Conservation (phyloP, 768 basidiomycete species). For the Multifurca ochricompacta region DNA sequence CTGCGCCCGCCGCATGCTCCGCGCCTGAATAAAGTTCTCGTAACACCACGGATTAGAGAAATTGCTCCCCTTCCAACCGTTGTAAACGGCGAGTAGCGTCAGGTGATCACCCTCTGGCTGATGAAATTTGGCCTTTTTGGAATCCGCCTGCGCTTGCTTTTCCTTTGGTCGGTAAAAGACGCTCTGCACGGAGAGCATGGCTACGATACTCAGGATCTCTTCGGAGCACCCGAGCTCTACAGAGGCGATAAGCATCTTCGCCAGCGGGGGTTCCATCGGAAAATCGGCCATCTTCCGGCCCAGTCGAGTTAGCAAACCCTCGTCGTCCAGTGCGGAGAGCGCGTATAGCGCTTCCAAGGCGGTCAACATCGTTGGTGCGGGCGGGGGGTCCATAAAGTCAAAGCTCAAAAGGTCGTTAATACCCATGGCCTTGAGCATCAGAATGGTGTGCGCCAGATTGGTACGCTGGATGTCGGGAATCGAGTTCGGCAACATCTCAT, state of each 20-base stretch:
- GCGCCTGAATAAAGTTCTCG: constrained; percentile 96
- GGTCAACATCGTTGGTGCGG: constrained; percentile 93
- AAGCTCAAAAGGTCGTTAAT: constrained; percentile 96
- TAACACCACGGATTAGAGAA: constrained; percentile 99
- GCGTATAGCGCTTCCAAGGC: constrained; percentile 93
- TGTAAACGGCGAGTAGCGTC: constrained; percentile 90
- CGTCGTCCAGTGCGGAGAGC: constrained; percentile 91
- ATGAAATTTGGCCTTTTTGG: constrained; percentile 99
- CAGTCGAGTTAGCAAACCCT: constrained; percentile 87
- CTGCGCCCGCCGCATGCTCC: constrained; percentile 95
- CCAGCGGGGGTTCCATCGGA: constrained; percentile 92
- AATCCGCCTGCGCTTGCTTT: constrained; percentile 98
- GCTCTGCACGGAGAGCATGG: constrained; percentile 93
- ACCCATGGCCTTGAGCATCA: constrained; percentile 98
- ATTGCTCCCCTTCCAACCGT: constrained; percentile 94
- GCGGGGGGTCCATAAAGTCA: constrained; percentile 99
- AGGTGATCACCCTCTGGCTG: constrained; percentile 97
- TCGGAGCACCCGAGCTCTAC: constrained; percentile 97
- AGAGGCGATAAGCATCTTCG: constrained; percentile 97
- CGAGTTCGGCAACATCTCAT: constrained; percentile 97
- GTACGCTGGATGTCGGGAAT: constrained; percentile 97
- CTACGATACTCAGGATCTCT: constrained; percentile 93
- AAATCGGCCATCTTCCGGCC: constrained; percentile 99
- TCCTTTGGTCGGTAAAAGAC: constrained; percentile 99
- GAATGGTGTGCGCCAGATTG: constrained; percentile 85